A percentile compares a stretch with the other conserved stretches of the same genome.
Conservation (phyloP, 192 early-diverging fungal genomes). For the Oehlia diaphana region DNA sequence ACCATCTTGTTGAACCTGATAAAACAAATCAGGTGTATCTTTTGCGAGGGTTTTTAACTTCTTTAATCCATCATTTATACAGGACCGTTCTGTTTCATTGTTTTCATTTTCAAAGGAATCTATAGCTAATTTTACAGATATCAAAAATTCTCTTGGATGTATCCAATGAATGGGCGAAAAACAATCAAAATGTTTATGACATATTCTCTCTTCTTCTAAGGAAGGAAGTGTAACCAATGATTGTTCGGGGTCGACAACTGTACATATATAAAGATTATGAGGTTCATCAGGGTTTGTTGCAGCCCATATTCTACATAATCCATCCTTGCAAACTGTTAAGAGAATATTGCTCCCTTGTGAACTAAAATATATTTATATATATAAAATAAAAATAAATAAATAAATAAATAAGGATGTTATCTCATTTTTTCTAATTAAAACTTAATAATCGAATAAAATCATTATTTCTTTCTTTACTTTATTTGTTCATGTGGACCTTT, state of each 20-base stretch:
- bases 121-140: slow-evolving; percentile 38
- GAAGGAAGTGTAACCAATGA: slow-evolving; percentile 44
- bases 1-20: slow-evolving; percentile 70
- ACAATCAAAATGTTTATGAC: slow-evolving; percentile 28
- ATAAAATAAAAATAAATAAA: not conserved
- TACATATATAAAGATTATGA: slow-evolving; percentile 64
- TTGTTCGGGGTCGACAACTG: slow-evolving; percentile 67
- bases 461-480: not conserved
- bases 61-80: slow-evolving; percentile 41
- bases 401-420: not conserved
- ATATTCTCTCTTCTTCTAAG: not conserved
- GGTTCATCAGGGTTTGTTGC: slow-evolving; percentile 49
- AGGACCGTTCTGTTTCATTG: slow-evolving; percentile 37
- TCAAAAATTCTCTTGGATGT: slow-evolving; percentile 51
- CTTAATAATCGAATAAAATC: not conserved
- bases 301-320: slow-evolving; percentile 72
- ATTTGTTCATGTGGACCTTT: slow-evolving; percentile 24
- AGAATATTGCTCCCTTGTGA: slow-evolving; percentile 36
- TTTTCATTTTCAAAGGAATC: slow-evolving; percentile 35
- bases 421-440: slow-evolving; percentile 18
- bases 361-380: not conserved
- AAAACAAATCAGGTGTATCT: slow-evolving; percentile 78
- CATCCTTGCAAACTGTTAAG: slow-evolving; percentile 69
- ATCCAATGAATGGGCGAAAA: slow-evolving; percentile 63
- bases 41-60: slow-evolving; percentile 60